Conservation (phyloP, 164 flowering plant species). For the Taxillus chinensis region DNA sequence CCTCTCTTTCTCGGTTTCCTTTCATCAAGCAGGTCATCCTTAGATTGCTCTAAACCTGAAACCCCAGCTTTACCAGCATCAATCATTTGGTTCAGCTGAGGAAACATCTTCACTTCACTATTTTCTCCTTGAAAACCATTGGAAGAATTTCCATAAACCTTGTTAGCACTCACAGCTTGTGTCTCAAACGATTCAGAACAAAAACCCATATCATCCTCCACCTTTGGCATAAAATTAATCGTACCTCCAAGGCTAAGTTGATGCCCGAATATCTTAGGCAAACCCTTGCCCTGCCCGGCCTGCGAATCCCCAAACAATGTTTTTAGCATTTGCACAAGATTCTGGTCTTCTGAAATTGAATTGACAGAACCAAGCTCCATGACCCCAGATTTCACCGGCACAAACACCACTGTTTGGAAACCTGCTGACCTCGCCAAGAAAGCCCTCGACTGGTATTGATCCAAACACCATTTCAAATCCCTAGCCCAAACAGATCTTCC, state of each 20-base stretch:
- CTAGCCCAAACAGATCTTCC: slow-evolving; percentile 52
- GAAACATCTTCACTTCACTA: slow-evolving; percentile 31
- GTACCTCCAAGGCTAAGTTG: slow-evolving; percentile 56
- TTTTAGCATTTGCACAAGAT: slow-evolving; percentile 31
- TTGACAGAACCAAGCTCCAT: slow-evolving; percentile 64
- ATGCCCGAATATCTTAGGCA: slow-evolving; percentile 60
- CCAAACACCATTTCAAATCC: slow-evolving; percentile 28
- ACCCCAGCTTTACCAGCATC: slow-evolving; percentile 10
- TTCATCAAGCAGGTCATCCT: slow-evolving; percentile 38
- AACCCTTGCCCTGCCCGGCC: slow-evolving; percentile 17
- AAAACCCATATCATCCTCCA: slow-evolving; percentile 44
- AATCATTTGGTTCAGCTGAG: slow-evolving; percentile 25
- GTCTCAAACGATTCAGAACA: slow-evolving; percentile 27
- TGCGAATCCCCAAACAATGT: slow-evolving; percentile 30
- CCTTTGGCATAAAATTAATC: slow-evolving; percentile 55
- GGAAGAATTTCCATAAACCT: slow-evolving; percentile 34
- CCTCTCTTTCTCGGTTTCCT: slow-evolving; percentile 75
- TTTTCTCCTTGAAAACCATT: slow-evolving; percentile 31
- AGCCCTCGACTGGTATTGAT: slow-evolving; percentile 43
- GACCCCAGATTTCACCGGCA: slow-evolving; percentile 69
- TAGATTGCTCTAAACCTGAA: slow-evolving; percentile 25
- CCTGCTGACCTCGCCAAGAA: slow-evolving; percentile 48
- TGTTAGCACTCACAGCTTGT: slow-evolving; percentile 21
- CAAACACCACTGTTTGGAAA: slow-evolving; percentile 47
- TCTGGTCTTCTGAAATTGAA: slow-evolving; percentile 44